Conservation (phyloP, 768 basidiomycete species). For the Suillus variegatus region DNA sequence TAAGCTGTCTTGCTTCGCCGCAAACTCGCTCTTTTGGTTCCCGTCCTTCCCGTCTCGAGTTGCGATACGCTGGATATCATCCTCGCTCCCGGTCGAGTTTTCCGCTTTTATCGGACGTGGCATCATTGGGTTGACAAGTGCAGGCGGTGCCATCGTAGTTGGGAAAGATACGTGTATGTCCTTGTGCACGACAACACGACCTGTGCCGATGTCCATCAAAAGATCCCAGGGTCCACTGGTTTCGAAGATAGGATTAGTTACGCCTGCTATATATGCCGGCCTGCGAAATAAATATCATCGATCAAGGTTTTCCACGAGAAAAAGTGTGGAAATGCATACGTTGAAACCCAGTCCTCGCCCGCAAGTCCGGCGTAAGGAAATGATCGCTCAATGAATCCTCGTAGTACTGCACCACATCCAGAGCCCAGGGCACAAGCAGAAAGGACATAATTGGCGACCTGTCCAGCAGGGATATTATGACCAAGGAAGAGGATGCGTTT, state of each 20-base stretch:
- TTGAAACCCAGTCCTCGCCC: conserved; percentile 88
- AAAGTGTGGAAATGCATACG: conserved; percentile 52
- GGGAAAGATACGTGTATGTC: conserved; percentile 71
- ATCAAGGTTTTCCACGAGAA: not conserved
- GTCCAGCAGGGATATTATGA: conserved; percentile 84
- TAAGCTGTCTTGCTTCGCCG: conserved; percentile 57
- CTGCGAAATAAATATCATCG: conserved; percentile 37
- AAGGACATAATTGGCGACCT: conserved; percentile 89
- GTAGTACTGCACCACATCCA: conserved; percentile 81
- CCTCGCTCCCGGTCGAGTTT: conserved; percentile 61
- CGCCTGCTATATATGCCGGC: conserved; percentile 93
- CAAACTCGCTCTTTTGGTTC: conserved; percentile 51
- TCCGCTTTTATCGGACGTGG: conserved; percentile 66
- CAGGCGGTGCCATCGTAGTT: conserved; percentile 39
- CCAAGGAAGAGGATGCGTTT: conserved; percentile 97
- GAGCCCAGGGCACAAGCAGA: conserved; percentile 93
- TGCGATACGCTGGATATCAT: conserved; percentile 62
- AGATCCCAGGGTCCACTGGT: conserved; percentile 88
- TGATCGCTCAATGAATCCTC: conserved; percentile 87
- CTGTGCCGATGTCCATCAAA: conserved; percentile 86
- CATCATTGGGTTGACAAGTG: conserved; percentile 45
- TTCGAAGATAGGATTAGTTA: conserved; percentile 97
- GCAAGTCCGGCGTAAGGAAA: conserved; percentile 95
- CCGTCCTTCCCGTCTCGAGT: conserved; percentile 54
- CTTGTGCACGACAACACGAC: conserved; percentile 84